These are phyloP conservation scores for Sergeia podlipaevii DNA, from an alignment of 208 protist species.

Conservation along the genomic window DNA sequence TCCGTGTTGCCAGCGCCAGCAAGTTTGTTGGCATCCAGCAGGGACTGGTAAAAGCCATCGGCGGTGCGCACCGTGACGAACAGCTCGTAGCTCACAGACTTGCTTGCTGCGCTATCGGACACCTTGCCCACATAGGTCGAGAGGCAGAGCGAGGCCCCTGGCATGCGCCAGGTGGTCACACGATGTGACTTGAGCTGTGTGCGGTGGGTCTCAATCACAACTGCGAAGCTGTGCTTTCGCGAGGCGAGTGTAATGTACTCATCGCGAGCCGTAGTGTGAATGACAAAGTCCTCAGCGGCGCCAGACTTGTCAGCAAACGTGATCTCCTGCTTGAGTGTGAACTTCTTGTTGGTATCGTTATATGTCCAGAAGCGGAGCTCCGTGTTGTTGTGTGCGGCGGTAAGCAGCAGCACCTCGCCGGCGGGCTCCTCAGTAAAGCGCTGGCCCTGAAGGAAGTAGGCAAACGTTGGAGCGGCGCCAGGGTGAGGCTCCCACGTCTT, in stretches of 20 bases:
- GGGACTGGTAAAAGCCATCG: constrained; percentile 63
- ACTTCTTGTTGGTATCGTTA: constrained; percentile 56
- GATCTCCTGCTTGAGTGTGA: constrained; percentile 81
- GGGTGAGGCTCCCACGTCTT: constrained; percentile 85
- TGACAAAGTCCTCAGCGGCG: constrained; percentile 41
- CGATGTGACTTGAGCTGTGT: constrained; percentile 69
- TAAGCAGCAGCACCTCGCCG: constrained; percentile 59
- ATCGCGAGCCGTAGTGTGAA: constrained; percentile 71
- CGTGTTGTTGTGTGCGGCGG: constrained; percentile 69
- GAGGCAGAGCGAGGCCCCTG: constrained; percentile 53
- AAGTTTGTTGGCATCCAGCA: constrained; percentile 73
- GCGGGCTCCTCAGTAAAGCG: constrained; percentile 46
- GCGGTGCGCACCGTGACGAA: constrained; percentile 69
- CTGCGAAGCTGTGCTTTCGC: constrained; percentile 42
- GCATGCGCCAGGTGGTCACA: constrained; percentile 79
- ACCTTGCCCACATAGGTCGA: constrained; percentile 77
- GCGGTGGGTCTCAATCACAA: constrained; percentile 78
- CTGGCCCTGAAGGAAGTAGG: constrained; percentile 73
- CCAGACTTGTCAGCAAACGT: constrained; percentile 38
- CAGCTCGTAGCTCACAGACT: constrained; percentile 74
- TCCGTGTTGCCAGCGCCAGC: constrained; percentile 59
- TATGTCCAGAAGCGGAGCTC: constrained; percentile 86
- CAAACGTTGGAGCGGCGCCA: constrained; percentile 63
- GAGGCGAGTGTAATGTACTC: constrained; percentile 88
- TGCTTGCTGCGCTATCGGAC: constrained; percentile 47